phyloP scores from a whole-genome alignment of 78 protist genomes.

The Emiliania huxleyi region DNA sequence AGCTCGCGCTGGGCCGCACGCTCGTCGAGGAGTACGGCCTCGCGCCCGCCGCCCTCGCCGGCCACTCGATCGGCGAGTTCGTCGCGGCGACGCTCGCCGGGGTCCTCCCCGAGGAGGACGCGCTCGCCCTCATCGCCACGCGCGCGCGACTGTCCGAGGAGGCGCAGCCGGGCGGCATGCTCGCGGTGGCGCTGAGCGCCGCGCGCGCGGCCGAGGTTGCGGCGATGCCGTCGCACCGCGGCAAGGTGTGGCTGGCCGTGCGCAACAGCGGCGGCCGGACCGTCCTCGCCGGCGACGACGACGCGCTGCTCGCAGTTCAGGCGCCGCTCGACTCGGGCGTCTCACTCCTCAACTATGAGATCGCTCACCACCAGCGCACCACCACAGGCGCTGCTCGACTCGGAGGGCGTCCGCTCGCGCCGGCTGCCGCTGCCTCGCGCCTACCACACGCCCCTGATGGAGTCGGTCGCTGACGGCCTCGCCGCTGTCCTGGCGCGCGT shows the following conservation, averaged over 20 bases:
- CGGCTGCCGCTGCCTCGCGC: constrained; percentile 6
- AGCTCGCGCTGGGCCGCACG: constrained; percentile 12
- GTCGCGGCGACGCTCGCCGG: constrained; percentile 44
- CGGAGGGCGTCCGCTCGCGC: background rate
- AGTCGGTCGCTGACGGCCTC: background rate
- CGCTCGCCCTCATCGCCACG: background rate
- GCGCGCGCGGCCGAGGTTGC: background rate
- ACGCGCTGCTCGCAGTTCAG: background rate
- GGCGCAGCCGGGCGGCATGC: constrained; percentile 24
- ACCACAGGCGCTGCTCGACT: background rate
- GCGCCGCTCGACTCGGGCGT: background rate
- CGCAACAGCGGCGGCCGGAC: background rate
- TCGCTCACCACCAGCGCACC: too few species aligned
- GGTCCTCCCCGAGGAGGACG: background rate
- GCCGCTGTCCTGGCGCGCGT: background rate
- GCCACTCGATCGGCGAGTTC: constrained; percentile 50
- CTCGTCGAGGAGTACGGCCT: constrained; percentile 13
- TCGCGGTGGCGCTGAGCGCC: background rate
- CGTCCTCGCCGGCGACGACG: background rate
- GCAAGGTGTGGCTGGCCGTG: background rate
- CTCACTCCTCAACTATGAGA: too few species aligned
- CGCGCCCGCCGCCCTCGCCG: constrained; percentile 20
- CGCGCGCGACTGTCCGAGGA: background rate
- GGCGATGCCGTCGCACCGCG: background rate
- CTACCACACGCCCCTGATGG: constrained; percentile 38